Evolutionary conservation across 139 green algal genomes (phyloP), one percentile per base, ranked within the genome.

Genomic region (Tetratostichococcus sp.): DNA sequence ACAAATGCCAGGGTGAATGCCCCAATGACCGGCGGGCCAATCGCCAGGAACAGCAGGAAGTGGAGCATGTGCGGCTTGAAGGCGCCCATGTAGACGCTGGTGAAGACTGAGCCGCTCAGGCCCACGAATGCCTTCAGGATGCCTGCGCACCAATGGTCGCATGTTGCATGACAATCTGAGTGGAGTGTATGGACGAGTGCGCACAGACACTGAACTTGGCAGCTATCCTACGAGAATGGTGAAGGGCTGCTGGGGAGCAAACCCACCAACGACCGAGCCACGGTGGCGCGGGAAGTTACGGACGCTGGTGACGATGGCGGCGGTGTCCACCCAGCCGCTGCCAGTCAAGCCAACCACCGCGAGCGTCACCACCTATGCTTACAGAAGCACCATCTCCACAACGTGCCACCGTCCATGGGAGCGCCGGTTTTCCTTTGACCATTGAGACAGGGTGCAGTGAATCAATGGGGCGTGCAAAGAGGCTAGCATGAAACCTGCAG

Each of bases 241-340:
- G 58, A n/a, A n/a, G n/a, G 25, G 23, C 39, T 50, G 39, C 8
- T 11, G 39, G 39, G 39, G 6, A 11, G 39, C 39, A 11, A 34
- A 3, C 62, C 34, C 28, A 43, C 93, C 91, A 28, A 96, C 87
- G 8, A 93, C 88, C 1, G 80, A 87, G 68, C 93, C 93, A 0
- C 92, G 80, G 30, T 89, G 67, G 50, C 80, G 71, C 1, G 90
- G 87, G 75, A 97, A 96, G 85, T 97, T 97, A 31, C 86, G 76
- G 19, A 94, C 74, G 79, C 86, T 93, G 21, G 89, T 96, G 33
- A 89, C 89, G 17, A 97, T 72, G 4, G 69, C 77, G 22, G 77
- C 43, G 1, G 88, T 92, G 77, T 97, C 92, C 34, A 84, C 80
- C 85, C 88, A 96, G 0, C 80, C 89, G 39, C 83, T 82, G 0